Percentiles rank a stretch among this genome's conserved stretches.
These are phyloP conservation scores for Candida sanyaensis DNA, from an alignment of 1,139 yeast genomes.

Conservation along the genomic window DNA sequence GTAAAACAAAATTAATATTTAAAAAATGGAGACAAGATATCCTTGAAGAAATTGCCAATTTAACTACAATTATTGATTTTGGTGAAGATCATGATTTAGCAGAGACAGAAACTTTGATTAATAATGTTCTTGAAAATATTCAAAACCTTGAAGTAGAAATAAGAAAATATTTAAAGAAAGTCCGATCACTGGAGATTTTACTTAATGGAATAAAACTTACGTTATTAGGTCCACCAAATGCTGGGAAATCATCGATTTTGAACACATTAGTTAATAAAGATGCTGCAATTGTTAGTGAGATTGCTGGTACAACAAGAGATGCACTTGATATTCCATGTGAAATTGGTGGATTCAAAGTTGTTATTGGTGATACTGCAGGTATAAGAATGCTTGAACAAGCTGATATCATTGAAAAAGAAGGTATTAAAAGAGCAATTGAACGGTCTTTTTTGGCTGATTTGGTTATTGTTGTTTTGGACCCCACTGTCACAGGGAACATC, in stretches of 20 bases:
- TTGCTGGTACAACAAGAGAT: slow-evolving; percentile 96
- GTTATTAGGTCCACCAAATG: slow-evolving; percentile 91
- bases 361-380: slow-evolving; percentile 94
- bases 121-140: slow-evolving; percentile 49
- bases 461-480: slow-evolving; percentile 46
- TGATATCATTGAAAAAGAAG: slow-evolving; percentile 75
- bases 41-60: slow-evolving; percentile 65
- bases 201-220: slow-evolving; percentile 73
- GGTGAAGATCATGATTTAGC: slow-evolving; percentile 93
- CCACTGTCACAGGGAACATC: slow-evolving; percentile 8
- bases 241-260: slow-evolving; percentile 88
- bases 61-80: slow-evolving; percentile 90
- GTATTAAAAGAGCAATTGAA: slow-evolving; percentile 73
- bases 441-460: slow-evolving; percentile 63
- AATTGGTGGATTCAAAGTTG: slow-evolving; percentile 79
- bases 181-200: slow-evolving; percentile 63
- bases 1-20: slow-evolving; percentile 59
- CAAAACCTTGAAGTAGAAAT: slow-evolving; percentile 45
- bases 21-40: slow-evolving; percentile 67
- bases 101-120: slow-evolving; percentile 53
- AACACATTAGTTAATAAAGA: slow-evolving; percentile 76
- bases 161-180: slow-evolving; percentile 46
- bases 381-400: slow-evolving; percentile 53
- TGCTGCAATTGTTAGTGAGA: slow-evolving; percentile 87
- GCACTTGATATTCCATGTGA: slow-evolving; percentile 80